Evolutionary conservation across 2,329 filamentous ascomycete species (phyloP).

Genomic region (Penicillium sp.): DNA sequence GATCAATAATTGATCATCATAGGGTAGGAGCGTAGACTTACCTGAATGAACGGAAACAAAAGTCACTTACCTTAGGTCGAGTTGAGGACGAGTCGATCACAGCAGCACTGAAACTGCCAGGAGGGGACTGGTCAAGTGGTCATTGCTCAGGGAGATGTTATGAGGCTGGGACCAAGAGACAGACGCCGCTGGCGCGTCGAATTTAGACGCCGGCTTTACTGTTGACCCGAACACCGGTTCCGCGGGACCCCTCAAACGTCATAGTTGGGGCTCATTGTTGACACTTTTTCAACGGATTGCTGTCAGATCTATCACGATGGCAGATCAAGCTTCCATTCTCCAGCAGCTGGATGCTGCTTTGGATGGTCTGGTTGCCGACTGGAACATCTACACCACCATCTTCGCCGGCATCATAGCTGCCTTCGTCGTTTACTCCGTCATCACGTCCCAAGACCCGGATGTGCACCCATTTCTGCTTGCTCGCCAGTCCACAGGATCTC

Average conservation of each 20-base stretch:
- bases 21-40: slow-evolving; percentile 2
- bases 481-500: slow-evolving; percentile 74
- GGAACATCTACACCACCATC: slow-evolving; percentile 76
- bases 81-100: neutral
- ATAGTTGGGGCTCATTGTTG: slow-evolving; percentile 7
- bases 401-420: slow-evolving; percentile 66
- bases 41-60: neutral
- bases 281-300: slow-evolving; percentile 3
- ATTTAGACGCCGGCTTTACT: slow-evolving; percentile 18
- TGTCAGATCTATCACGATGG: slow-evolving; percentile 28
- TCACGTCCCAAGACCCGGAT: slow-evolving; percentile 76
- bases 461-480: slow-evolving; percentile 87
- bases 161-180: slow-evolving; percentile 10
- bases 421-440: slow-evolving; percentile 68
- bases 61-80: slow-evolving; percentile 7
- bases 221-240: slow-evolving; percentile 20
- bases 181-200: slow-evolving; percentile 12
- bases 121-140: slow-evolving; percentile 2
- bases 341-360: slow-evolving; percentile 70
- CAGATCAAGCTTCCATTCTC: slow-evolving; percentile 53
- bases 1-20: neutral
- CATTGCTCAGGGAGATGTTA: slow-evolving; percentile 16
- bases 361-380: slow-evolving; percentile 68
- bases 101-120: slow-evolving; percentile 2
- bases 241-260: slow-evolving; percentile 19